phyloP scores from a whole-genome alignment of 257 asterid species.

The Nemophila menziesii region DNA sequence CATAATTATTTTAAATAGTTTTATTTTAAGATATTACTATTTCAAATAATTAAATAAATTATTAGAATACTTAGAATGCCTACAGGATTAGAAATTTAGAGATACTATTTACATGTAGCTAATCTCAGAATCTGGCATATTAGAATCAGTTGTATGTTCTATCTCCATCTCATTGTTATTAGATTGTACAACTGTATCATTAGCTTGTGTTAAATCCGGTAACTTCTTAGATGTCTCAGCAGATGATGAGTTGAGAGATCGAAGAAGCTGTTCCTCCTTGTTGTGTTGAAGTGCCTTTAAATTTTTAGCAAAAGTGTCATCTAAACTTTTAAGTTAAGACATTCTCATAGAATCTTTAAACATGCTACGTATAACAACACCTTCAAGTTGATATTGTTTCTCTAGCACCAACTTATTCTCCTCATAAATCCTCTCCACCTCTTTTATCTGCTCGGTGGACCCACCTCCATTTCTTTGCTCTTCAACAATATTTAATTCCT shows the following conservation, averaged over 20 bases:
- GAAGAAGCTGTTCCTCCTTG: conserved; percentile 21
- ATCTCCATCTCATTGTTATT: conserved; percentile 12
- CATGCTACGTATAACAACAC: conserved; percentile 22
- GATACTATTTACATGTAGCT: too few relatives aligned
- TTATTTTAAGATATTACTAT: too few relatives aligned
- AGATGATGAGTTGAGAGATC: conserved; percentile 36
- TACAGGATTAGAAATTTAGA: too few relatives aligned
- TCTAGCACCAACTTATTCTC: conserved; percentile 23
- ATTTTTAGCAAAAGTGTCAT: conserved; percentile 22
- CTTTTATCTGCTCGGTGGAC: conserved; percentile 14
- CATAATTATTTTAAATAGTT: too few relatives aligned
- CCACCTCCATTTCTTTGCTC: conserved; percentile 4
- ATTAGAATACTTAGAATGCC: too few relatives aligned
- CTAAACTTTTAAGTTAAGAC: conserved; percentile 26
- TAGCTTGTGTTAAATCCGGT: conserved; percentile 13
- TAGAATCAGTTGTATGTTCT: conserved; percentile 15
- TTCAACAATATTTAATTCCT: conserved; percentile 10
- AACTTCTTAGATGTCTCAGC: too few relatives aligned
- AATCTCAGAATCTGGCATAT: conserved; percentile 10
- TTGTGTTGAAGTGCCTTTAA: conserved; percentile 27
- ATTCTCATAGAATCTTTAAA: conserved; percentile 14
- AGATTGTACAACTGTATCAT: conserved; percentile 5
- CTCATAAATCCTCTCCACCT: conserved; percentile 32
- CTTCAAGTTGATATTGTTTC: conserved; percentile 26
- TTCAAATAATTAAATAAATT: too few relatives aligned